These are phyloP conservation scores for Phytopythium mirpurense DNA, from an alignment of 352 stramenopile species.

Conservation along the genomic window DNA sequence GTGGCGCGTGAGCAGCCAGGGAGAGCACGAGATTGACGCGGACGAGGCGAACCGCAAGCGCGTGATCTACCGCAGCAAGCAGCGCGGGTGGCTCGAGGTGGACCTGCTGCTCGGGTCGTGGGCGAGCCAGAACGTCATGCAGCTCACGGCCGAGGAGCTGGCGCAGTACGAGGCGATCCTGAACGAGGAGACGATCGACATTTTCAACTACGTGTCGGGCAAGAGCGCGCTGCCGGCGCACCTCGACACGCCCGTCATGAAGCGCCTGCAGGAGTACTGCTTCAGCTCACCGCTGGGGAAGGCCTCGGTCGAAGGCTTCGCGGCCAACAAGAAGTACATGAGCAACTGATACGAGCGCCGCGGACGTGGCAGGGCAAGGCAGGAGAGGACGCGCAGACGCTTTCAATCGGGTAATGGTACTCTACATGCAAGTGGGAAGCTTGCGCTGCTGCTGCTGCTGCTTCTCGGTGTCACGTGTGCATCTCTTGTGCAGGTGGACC, in stretches of 20 bases:
- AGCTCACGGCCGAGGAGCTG: conserved; percentile 74
- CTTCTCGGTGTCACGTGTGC: background rate
- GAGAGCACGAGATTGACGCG: conserved; percentile 37
- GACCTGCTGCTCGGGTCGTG: conserved; percentile 94
- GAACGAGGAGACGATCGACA: conserved; percentile 97
- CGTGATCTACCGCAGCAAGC: conserved; percentile 94
- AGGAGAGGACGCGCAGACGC: no score
- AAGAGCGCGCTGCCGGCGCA: conserved; percentile 77
- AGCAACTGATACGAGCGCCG: conserved; percentile 49
- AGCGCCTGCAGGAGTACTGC: conserved; percentile 90
- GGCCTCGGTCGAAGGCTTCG: conserved; percentile 69
- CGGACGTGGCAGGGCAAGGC: no score
- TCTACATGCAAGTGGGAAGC: no score
- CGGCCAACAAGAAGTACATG: conserved; percentile 81
- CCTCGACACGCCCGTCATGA: conserved; percentile 86
- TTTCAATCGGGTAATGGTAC: background rate
- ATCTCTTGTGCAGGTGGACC: no score
- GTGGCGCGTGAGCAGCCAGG: conserved; percentile 28
- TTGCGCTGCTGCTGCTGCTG: background rate
- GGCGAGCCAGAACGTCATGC: conserved; percentile 89
- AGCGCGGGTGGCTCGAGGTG: conserved; percentile 95
- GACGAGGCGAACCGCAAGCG: conserved; percentile 86
- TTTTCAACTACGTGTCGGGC: conserved; percentile 96
- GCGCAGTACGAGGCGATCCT: conserved; percentile 95
- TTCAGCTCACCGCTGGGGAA: conserved; percentile 88